Evolutionary conservation across 768 basidiomycete genomes (phyloP).

Genomic region (Cystobasidium ongulense): DNA sequence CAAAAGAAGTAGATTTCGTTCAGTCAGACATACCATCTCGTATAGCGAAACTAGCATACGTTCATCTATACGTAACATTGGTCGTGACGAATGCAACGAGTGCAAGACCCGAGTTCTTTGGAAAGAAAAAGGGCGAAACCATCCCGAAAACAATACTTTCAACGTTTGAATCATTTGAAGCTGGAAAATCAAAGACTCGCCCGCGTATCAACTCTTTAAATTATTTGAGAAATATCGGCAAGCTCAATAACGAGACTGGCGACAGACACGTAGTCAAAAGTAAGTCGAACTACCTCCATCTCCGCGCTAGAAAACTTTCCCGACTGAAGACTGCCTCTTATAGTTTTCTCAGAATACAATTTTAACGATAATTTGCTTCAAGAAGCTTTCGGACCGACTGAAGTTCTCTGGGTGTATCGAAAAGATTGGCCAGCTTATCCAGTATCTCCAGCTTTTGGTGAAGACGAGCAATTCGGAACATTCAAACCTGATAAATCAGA

Average conservation of each 20-base stretch:
- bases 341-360: slow-evolving; percentile 12
- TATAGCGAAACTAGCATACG: slow-evolving; percentile 66
- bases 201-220: slow-evolving; percentile 26
- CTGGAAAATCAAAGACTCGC: not conserved
- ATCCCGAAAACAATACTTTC: slow-evolving; percentile 61
- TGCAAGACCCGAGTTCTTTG: slow-evolving; percentile 64
- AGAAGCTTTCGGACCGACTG: slow-evolving; percentile 53
- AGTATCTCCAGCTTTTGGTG: slow-evolving; percentile 45
- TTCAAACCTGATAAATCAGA: slow-evolving; percentile 57
- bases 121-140: slow-evolving; percentile 48
- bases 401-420: slow-evolving; percentile 65
- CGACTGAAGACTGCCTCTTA: not conserved
- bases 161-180: slow-evolving; percentile 48
- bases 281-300: not conserved
- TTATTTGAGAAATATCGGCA: slow-evolving; percentile 19
- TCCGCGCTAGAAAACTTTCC: too few relatives aligned
- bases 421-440: slow-evolving; percentile 55
- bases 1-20: slow-evolving; percentile 20
- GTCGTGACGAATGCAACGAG: slow-evolving; percentile 64
- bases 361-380: not conserved
- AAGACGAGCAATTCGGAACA: slow-evolving; percentile 55
- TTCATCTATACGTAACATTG: slow-evolving; percentile 78
- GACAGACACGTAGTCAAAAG: slow-evolving; percentile 23
- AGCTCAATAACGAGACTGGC: slow-evolving; percentile 5
- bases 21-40: slow-evolving; percentile 45